Percentiles rank a stretch among this genome's conserved stretches.
These are phyloP conservation scores for Rosa rugosa DNA, from an alignment of 306 rosid genomes.

Conservation along the genomic window DNA sequence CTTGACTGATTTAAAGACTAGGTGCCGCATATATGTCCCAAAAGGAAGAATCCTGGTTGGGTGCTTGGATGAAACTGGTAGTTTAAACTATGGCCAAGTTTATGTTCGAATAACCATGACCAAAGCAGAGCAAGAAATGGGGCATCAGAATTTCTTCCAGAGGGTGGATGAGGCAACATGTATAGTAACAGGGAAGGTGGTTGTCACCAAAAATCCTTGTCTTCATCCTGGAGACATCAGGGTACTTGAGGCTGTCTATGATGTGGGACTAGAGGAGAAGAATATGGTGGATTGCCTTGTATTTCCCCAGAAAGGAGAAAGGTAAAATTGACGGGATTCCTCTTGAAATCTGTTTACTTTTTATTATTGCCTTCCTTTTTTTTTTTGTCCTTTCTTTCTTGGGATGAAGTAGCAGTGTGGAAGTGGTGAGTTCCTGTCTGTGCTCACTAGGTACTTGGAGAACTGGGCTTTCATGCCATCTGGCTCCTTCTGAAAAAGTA, in stretches of 20 bases:
- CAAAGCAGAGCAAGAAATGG: slow-evolving; percentile 50
- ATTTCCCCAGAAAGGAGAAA: slow-evolving; percentile 82
- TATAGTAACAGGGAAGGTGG: slow-evolving; percentile 67
- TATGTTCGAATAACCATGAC: slow-evolving; percentile 61
- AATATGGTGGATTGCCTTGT: slow-evolving; percentile 78
- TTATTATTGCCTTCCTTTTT: neutral
- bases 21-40: slow-evolving; percentile 77
- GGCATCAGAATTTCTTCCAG: slow-evolving; percentile 53
- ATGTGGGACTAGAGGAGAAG: slow-evolving; percentile 59
- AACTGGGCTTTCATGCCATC: neutral
- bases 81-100: slow-evolving; percentile 79
- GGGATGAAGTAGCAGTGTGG: neutral
- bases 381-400: neutral
- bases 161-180: slow-evolving; percentile 60
- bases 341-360: neutral
- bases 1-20: slow-evolving; percentile 74
- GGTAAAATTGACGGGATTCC: slow-evolving; percentile 38
- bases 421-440: neutral
- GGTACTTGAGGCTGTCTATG: slow-evolving; percentile 81
- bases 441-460: neutral
- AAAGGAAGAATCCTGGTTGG: slow-evolving; percentile 79
- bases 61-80: slow-evolving; percentile 88
- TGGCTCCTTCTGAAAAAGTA: neutral
- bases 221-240: slow-evolving; percentile 96
- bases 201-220: slow-evolving; percentile 89